Evolutionary conservation across 2,329 filamentous ascomycete genomes (phyloP).

Genomic region (Akanthomyces uredinophilus): DNA sequence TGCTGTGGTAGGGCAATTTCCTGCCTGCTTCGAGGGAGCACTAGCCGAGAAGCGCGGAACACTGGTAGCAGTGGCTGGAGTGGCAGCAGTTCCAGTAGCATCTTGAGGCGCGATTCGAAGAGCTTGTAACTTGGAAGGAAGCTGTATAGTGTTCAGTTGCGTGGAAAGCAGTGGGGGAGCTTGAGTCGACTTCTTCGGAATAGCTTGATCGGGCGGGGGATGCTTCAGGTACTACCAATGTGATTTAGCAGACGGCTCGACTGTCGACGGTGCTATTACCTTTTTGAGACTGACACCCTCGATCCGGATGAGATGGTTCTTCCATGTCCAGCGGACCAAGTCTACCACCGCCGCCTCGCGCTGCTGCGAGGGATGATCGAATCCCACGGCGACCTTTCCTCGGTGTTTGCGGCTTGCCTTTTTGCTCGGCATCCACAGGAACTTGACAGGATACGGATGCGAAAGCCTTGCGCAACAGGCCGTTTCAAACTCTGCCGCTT

Average conservation of each 20-base stretch:
- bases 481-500: not conserved
- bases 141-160: too few relatives aligned
- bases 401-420: not conserved
- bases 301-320: not conserved
- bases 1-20: not conserved
- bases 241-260: not conserved
- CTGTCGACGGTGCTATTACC: not conserved
- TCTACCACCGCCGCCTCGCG: not conserved
- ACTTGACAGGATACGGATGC: not conserved
- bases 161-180: too few relatives aligned
- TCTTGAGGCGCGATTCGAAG: too few relatives aligned
- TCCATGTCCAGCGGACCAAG: not conserved
- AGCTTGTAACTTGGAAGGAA: too few relatives aligned
- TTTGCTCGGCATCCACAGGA: not conserved
- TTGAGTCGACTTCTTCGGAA: too few relatives aligned
- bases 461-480: not conserved
- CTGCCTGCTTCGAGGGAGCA: too few relatives aligned
- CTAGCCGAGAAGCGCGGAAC: too few relatives aligned
- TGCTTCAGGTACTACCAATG: too few relatives aligned
- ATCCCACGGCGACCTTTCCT: not conserved
- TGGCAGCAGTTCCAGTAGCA: too few relatives aligned
- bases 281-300: not conserved
- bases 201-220: too few relatives aligned
- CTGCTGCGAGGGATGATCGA: not conserved
- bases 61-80: too few relatives aligned